Percentiles rank a stretch among this genome's conserved stretches.
Evolutionary conservation across 371 early-diverging fungal species (phyloP).

Genomic region (Sanchytrium tribonematis): DNA sequence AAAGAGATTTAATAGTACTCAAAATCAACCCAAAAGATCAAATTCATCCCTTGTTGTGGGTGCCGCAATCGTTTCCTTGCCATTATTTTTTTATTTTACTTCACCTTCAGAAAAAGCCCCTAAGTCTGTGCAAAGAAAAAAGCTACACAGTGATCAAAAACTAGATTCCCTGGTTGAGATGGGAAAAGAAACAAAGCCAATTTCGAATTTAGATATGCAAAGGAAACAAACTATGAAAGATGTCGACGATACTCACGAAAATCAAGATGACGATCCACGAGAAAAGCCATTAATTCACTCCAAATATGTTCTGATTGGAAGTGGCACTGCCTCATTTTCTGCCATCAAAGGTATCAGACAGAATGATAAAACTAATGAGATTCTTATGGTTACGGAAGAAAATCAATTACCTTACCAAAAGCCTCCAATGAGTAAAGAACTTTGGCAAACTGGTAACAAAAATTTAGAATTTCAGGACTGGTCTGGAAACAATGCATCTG

Average conservation of each 20-base stretch:
- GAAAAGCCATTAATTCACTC: neutral
- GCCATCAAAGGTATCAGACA: constrained; percentile 27
- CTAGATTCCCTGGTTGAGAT: no score
- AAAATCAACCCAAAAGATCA: no score
- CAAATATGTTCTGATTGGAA: constrained; percentile 4
- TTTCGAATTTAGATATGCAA: no score
- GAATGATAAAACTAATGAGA: constrained; percentile 30
- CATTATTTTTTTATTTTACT: neutral
- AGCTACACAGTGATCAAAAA: no score
- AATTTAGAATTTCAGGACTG: constrained; percentile 34
- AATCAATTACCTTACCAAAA: constrained; percentile 33
- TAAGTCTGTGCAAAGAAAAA: no score
- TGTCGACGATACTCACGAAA: neutral
- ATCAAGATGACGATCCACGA: neutral
- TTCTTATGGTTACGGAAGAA: constrained; percentile 36
- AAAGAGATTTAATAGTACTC: no score
- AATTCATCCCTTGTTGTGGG: neutral
- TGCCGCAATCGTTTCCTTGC: neutral
- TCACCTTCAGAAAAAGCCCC: neutral
- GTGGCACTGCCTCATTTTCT: constrained; percentile 3
- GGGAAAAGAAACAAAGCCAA: no score
- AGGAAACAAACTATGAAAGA: neutral
- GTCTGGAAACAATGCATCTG: constrained; percentile 23
- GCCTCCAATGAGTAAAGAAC: constrained; percentile 35
- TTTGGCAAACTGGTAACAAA: constrained; percentile 29